Percentiles rank a stretch among this genome's conserved stretches.
Evolutionary conservation across 768 basidiomycete genomes (phyloP).

Genomic region (Austroboletus festivus): DNA sequence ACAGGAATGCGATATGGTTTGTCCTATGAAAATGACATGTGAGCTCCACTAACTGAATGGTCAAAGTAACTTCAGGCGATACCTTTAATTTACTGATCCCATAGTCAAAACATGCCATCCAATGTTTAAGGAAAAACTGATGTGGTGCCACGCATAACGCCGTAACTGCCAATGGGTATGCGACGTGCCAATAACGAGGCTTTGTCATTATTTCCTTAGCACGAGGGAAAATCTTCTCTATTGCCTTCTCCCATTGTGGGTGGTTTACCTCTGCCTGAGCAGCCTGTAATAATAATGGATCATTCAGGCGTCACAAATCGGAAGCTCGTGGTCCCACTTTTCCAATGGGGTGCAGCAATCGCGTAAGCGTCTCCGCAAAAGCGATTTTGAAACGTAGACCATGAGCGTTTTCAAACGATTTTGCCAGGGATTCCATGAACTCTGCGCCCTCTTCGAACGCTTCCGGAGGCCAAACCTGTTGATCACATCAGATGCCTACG

Average conservation of each 20-base stretch:
- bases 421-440: slow-evolving; percentile 80
- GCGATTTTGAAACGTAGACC: slow-evolving; percentile 78
- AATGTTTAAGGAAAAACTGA: slow-evolving; percentile 79
- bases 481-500: background rate
- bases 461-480: slow-evolving; percentile 88
- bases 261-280: slow-evolving; percentile 96
- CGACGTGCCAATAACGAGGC: slow-evolving; percentile 84
- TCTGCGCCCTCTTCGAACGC: slow-evolving; percentile 92
- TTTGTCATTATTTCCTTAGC: slow-evolving; percentile 84
- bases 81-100: slow-evolving; percentile 82
- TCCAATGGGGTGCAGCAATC: slow-evolving; percentile 81
- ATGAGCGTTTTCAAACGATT: slow-evolving; percentile 79
- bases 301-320: background rate
- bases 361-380: slow-evolving; percentile 79
- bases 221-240: slow-evolving; percentile 78
- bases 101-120: slow-evolving; percentile 70
- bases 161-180: slow-evolving; percentile 81
- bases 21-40: slow-evolving; percentile 50
- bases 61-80: slow-evolving; percentile 2
- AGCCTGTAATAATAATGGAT: slow-evolving; percentile 46
- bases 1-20: slow-evolving; percentile 65
- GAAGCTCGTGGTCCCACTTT: slow-evolving; percentile 48
- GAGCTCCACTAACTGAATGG: slow-evolving; percentile 3
- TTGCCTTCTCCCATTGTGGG: slow-evolving; percentile 91
- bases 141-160: slow-evolving; percentile 85